These are phyloP conservation scores for Takakia lepidozioides DNA, from an alignment of 225 moss, liverwort and hornwort genomes.

Conservation along the genomic window DNA sequence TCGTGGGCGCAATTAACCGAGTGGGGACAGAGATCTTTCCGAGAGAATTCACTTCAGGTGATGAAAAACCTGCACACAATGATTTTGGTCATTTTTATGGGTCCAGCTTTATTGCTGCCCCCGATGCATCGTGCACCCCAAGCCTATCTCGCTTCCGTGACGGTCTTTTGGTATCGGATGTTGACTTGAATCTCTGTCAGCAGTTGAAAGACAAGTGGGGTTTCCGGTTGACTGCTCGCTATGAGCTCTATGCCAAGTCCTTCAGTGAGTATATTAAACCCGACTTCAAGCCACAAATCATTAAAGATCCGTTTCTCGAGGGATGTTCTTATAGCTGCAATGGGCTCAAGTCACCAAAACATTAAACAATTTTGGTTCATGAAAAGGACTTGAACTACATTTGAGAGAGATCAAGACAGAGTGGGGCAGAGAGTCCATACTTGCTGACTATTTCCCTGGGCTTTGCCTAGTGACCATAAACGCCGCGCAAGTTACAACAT, in stretches of 20 bases:
- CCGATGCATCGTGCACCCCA: slow-evolving; percentile 92
- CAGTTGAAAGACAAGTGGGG: slow-evolving; percentile 98
- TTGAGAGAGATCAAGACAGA: too few species aligned
- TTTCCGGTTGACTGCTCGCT: slow-evolving; percentile 78
- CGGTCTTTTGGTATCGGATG: slow-evolving; percentile 68
- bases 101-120: slow-evolving; percentile 87
- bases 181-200: slow-evolving; percentile 86
- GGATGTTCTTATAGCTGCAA: slow-evolving; percentile 10
- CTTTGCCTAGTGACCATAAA: too few species aligned
- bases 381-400: too few species aligned
- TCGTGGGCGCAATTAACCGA: slow-evolving; percentile 87
- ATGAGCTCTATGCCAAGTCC: slow-evolving; percentile 74
- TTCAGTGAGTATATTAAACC: slow-evolving; percentile 58
- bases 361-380: too few species aligned
- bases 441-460: too few species aligned
- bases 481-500: too few species aligned
- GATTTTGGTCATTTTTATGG: slow-evolving; percentile 98
- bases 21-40: slow-evolving; percentile 94
- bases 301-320: slow-evolving; percentile 57
- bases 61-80: slow-evolving; percentile 80
- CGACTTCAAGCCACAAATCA: slow-evolving; percentile 62
- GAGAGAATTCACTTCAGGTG: slow-evolving; percentile 88
- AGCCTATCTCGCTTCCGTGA: slow-evolving; percentile 78
- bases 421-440: too few species aligned
- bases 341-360: too few species aligned